Percentiles rank a stretch among this genome's conserved stretches.
Evolutionary conservation across 768 basidiomycete species (phyloP).

Genomic region (Amanita thiersii): DNA sequence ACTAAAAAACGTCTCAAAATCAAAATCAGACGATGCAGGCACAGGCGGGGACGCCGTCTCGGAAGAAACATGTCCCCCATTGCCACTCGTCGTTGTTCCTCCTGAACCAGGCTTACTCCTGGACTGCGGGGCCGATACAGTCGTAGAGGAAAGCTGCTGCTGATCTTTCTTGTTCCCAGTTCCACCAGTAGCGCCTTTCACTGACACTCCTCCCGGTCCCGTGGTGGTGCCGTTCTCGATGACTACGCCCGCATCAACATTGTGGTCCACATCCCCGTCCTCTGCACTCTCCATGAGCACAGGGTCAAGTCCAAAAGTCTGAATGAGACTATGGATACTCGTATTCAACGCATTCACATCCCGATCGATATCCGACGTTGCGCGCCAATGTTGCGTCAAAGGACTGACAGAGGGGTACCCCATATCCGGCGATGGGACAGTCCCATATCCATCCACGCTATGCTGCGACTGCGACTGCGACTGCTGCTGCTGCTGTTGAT

Average conservation of each 20-base stretch:
- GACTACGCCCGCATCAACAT: neutral
- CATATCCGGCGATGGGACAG: constrained; percentile 18
- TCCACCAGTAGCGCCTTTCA: neutral
- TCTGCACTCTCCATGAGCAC: constrained; percentile 15
- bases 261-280: neutral
- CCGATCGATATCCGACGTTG: constrained; percentile 55
- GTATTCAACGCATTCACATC: constrained; percentile 66
- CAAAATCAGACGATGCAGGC: constrained; percentile 13
- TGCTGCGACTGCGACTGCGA: no score
- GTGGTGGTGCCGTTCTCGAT: no score
- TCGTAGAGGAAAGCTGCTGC: neutral
- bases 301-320: constrained; percentile 62
- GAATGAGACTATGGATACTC: constrained; percentile 65
- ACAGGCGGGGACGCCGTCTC: constrained; percentile 1
- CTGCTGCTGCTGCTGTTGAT: no score
- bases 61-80: constrained; percentile 6
- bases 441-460: neutral
- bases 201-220: neutral
- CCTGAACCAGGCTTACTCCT: neutral
- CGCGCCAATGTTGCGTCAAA: constrained; percentile 44
- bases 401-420: constrained; percentile 26
- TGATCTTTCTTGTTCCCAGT: neutral
- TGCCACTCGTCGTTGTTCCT: neutral
- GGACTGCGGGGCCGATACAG: neutral
- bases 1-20: constrained; percentile 21